A percentile compares a stretch with the other conserved stretches of the same genome.
phyloP scores from a whole-genome alignment of 805 yeast species.

The Yarrowia sp. region DNA sequence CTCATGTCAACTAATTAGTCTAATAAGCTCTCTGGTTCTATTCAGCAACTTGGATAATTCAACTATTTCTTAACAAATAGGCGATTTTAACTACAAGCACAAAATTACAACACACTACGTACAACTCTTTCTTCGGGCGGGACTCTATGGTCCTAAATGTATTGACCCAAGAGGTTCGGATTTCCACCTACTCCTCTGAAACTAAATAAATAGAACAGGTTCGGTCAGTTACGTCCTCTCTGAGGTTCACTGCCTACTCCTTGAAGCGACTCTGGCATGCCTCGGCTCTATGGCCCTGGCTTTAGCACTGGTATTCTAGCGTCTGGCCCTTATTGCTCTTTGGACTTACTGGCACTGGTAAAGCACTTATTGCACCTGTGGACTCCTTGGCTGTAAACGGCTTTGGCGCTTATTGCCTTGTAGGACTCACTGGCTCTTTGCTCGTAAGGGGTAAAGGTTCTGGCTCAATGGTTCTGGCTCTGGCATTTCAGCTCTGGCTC shows the following conservation, averaged over 20 bases:
- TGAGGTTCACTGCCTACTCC: conserved; percentile 4
- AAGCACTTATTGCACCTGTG: conserved; percentile 1
- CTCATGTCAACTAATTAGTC: no score
- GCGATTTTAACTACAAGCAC: neutral
- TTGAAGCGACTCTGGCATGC: no score
- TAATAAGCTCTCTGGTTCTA: no score
- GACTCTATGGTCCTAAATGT: neutral
- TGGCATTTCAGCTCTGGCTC: no score
- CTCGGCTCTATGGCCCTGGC: no score
- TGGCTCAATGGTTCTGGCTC: no score
- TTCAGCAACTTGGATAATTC: no score
- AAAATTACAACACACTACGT: neutral
- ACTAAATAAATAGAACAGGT: neutral
- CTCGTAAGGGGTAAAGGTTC: no score
- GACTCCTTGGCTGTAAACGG: neutral
- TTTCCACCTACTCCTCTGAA: neutral
- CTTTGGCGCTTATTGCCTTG: neutral
- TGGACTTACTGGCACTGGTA: no score
- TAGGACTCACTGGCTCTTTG: neutral
- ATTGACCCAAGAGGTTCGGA: conserved; percentile 10
- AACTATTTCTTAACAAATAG: no score
- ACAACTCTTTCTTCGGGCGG: neutral
- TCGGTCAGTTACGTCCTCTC: neutral
- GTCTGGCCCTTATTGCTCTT: no score
- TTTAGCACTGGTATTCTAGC: no score